Evolutionary conservation across 1,139 yeast genomes (phyloP), one percentile per base, ranked within the genome.

Genomic region (Kodamaea anthophila): DNA sequence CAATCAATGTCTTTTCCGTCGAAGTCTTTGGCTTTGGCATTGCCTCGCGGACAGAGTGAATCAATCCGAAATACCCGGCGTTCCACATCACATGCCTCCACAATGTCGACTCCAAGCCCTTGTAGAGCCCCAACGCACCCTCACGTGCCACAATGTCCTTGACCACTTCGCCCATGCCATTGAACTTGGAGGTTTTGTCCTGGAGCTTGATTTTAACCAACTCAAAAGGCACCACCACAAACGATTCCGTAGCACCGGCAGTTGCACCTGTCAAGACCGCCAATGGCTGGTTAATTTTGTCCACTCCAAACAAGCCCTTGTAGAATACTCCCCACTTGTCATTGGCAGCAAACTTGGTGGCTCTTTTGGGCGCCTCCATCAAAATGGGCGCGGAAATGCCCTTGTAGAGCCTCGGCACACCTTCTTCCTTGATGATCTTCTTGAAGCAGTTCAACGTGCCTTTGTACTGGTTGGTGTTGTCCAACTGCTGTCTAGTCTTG

Each of bases 311-410:
- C 25, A 65, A 51, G 24, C 66, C 66, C 44, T 77, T 74, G 72
- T 88, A 91, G 47, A 88, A 59, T 56, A 83, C 80, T 33, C 96
- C 94, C 84, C 96, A 91, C 58, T 87, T 91, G 55, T 93, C 98
- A 54, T 93, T 91, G 40, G 97, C 96, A 32, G 97, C 97, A 53
- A 91, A 91, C 61, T 91, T 91, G 42, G 96, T 88, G 26, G 98
- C 98, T 66, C 88, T 70, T 70, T 91, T 91, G 40, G 98, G 98
- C n/a, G 98, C 98, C 57, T 91, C 99, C 98, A 91, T 91, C 50
- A 91, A 70, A 46, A 91, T 85, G 26, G 99, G 99, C 11, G 98
- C 96, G 18, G 82, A 65, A 46, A 91, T 91, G 42, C 98, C 98
- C 55, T 88, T 79, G 60, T 91, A 93, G 38, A 91, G 70, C 41